A percentile compares a stretch with the other conserved stretches of the same genome.
phyloP scores from a whole-genome alignment of 331 rosid genomes.

The Quercus lobata region DNA sequence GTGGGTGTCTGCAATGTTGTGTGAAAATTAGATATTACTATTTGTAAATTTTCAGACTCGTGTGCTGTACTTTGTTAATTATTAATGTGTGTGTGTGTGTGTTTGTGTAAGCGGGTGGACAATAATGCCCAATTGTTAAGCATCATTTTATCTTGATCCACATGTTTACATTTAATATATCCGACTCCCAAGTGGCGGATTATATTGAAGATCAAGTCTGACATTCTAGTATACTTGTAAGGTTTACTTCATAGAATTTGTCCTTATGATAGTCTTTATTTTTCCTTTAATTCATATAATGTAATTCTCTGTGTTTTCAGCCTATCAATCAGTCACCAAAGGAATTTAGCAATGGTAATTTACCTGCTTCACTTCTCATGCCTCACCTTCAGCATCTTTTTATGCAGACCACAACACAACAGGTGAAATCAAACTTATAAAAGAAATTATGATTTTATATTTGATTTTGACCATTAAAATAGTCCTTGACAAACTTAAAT shows the following conservation, averaged over 20 bases:
- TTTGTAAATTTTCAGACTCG: neutral
- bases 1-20: neutral
- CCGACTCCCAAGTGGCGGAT: no score
- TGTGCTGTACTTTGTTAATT: neutral
- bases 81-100: neutral
- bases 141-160: neutral
- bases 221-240: neutral
- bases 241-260: neutral
- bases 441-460: conserved; percentile 18
- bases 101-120: neutral
- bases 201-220: no score
- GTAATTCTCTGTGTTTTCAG: conserved; percentile 40
- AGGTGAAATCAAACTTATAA: conserved; percentile 47
- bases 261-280: neutral
- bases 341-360: conserved; percentile 52
- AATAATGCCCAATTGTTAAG: neutral
- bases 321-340: conserved; percentile 49
- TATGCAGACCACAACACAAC: conserved; percentile 90
- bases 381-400: conserved; percentile 91
- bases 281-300: neutral
- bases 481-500: neutral
- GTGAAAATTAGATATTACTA: neutral
- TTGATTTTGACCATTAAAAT: conserved; percentile 6
- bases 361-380: conserved; percentile 64
- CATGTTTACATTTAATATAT: neutral